These are phyloP conservation scores for Saccharum spontaneum DNA, from an alignment of 176 grass and related monocot genomes.

Conservation along the genomic window DNA sequence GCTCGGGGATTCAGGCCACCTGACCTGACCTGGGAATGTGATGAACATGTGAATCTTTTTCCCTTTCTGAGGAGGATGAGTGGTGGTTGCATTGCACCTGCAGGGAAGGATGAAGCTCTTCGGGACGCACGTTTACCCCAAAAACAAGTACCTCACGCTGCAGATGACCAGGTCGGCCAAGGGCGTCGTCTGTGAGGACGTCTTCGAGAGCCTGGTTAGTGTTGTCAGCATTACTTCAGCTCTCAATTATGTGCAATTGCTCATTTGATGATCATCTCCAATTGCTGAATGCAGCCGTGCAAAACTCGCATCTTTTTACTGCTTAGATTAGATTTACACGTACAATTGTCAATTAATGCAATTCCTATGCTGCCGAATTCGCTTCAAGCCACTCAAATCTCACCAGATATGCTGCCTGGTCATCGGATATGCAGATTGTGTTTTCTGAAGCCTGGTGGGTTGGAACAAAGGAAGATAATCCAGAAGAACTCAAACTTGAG, in stretches of 20 bases:
- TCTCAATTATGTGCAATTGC: not conserved
- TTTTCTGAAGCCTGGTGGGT: slow-evolving; percentile 93
- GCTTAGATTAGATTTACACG: not conserved
- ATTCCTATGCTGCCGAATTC: not conserved
- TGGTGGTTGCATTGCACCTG: not conserved
- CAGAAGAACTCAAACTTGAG: slow-evolving; percentile 70
- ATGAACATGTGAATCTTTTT: not conserved
- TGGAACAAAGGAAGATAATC: slow-evolving; percentile 80
- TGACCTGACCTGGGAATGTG: not conserved
- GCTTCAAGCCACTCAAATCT: not conserved
- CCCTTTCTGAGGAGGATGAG: too few relatives aligned
- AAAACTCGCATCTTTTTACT: not conserved
- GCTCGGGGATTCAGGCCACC: not conserved
- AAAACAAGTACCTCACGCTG: slow-evolving; percentile 97
- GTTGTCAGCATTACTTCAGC: not conserved
- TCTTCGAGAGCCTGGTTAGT: slow-evolving; percentile 90
- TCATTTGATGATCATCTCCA: not conserved
- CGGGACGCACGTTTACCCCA: slow-evolving; percentile 91
- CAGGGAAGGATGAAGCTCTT: slow-evolving; percentile 94
- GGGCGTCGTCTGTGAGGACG: slow-evolving; percentile 82
- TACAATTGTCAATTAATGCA: too few relatives aligned
- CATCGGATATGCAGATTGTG: slow-evolving; percentile 64
- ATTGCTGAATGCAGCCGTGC: not conserved
- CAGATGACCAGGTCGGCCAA: slow-evolving; percentile 82
- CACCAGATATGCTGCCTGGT: not conserved